Evolutionary conservation across 495 filamentous ascomycete genomes (phyloP).

Genomic region (Lentithecium fluviatile): DNA sequence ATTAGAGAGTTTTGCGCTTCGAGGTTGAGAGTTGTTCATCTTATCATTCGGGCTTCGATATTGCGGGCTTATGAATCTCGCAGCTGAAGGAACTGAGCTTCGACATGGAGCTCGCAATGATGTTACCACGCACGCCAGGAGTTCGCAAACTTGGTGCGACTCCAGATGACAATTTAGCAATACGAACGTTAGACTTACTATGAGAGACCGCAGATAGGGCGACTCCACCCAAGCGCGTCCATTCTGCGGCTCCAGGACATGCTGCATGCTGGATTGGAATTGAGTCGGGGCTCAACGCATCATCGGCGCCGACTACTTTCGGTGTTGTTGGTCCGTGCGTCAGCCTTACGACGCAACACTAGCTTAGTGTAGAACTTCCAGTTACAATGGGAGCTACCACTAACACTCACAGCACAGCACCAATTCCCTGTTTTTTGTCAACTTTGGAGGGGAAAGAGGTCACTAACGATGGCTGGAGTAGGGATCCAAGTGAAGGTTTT

Average conservation of each 20-base stretch:
- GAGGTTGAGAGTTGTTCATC: too few species aligned
- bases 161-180: too few species aligned
- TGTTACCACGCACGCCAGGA: too few species aligned
- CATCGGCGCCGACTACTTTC: not conserved
- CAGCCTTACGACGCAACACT: constrained; percentile 1
- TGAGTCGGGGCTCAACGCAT: not conserved
- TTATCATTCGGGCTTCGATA: too few species aligned
- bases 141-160: too few species aligned
- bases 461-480: too few species aligned
- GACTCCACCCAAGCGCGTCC: constrained; percentile 41
- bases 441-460: too few species aligned
- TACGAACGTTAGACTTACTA: constrained; percentile 46
- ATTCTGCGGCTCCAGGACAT: constrained; percentile 12
- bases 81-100: too few species aligned
- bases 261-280: constrained; percentile 13
- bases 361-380: not conserved
- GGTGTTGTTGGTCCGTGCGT: not conserved
- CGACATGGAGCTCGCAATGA: too few species aligned
- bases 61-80: too few species aligned
- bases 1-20: too few species aligned
- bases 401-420: not conserved
- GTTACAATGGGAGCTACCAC: not conserved
- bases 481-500: too few species aligned
- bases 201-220: constrained; percentile 49
- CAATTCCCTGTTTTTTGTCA: not conserved